A percentile compares a stretch with the other conserved stretches of the same genome.
phyloP scores from a whole-genome alignment of 495 filamentous ascomycete species.

The Terfezia boudieri region DNA sequence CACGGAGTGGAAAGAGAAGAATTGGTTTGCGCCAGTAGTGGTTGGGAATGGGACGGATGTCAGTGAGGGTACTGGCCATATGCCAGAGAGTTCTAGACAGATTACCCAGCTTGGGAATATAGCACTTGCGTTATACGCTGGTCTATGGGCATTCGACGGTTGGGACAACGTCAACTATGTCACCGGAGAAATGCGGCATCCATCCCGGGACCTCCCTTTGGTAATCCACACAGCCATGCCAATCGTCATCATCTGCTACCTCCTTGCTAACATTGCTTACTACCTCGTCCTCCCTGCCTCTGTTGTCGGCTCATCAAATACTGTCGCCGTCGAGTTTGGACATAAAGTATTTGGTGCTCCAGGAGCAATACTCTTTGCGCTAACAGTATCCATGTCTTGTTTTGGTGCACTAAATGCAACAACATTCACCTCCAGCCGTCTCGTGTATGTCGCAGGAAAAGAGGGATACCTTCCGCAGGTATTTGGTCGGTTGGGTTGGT shows the following conservation, averaged over 20 bases:
- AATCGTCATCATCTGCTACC: constrained; percentile 70
- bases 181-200: constrained; percentile 83
- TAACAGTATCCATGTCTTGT: constrained; percentile 71
- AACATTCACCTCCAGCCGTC: constrained; percentile 78
- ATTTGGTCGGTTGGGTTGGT: constrained; percentile 52
- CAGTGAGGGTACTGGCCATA: neutral
- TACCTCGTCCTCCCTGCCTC: constrained; percentile 78
- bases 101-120: constrained; percentile 14
- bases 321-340: constrained; percentile 76
- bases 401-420: constrained; percentile 84
- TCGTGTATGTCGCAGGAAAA: constrained; percentile 85
- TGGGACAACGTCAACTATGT: constrained; percentile 99
- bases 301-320: constrained; percentile 65
- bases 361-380: constrained; percentile 64
- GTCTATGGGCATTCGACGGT: constrained; percentile 93
- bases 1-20: constrained; percentile 62
- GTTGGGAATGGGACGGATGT: neutral
- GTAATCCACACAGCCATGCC: constrained; percentile 97
- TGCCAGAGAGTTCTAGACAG: neutral
- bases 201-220: constrained; percentile 68
- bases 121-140: constrained; percentile 69
- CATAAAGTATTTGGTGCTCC: constrained; percentile 66
- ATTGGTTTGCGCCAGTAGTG: constrained; percentile 44
- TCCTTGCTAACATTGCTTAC: constrained; percentile 78
- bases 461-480: constrained; percentile 78